Conservation (phyloP, 75 land plant genomes). For the Ceratopteris richardii region DNA sequence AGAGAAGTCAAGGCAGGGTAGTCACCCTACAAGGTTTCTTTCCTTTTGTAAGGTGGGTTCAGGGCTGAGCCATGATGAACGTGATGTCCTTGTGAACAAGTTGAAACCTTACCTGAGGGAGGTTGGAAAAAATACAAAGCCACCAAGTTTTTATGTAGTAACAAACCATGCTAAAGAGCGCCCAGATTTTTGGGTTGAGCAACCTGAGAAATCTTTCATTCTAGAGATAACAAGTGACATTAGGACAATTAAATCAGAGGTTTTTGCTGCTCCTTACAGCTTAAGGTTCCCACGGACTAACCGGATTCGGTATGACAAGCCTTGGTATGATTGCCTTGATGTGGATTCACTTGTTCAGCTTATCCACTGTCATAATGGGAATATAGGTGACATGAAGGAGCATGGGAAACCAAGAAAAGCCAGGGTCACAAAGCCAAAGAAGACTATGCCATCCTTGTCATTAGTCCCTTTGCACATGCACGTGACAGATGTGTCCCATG, state of each 20-base stretch:
- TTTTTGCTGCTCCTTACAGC: slow-evolving; percentile 94
- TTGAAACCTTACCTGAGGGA: slow-evolving; percentile 85
- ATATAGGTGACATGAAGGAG: slow-evolving; percentile 30
- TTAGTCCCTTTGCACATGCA: slow-evolving; percentile 65
- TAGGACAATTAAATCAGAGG: slow-evolving; percentile 87
- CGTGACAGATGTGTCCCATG: slow-evolving; percentile 59
- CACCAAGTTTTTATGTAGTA: slow-evolving; percentile 68
- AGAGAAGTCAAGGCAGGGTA: slow-evolving; percentile 40
- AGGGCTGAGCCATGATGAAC: slow-evolving; percentile 86
- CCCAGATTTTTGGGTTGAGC: slow-evolving; percentile 97
- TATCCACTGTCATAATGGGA: slow-evolving; percentile 64
- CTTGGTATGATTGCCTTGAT: slow-evolving; percentile 95
- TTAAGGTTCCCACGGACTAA: slow-evolving; percentile 88
- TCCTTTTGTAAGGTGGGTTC: slow-evolving; percentile 95
- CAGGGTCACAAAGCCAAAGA: slow-evolving; percentile 29
- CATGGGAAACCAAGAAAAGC: slow-evolving; percentile 24
- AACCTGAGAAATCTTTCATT: slow-evolving; percentile 89
- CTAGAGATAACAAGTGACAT: slow-evolving; percentile 93
- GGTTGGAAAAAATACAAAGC: slow-evolving; percentile 59
- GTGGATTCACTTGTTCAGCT: slow-evolving; percentile 77
- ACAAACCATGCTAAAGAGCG: slow-evolving; percentile 91
- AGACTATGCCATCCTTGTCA: slow-evolving; percentile 23
- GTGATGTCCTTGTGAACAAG: slow-evolving; percentile 62
- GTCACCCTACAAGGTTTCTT: slow-evolving; percentile 77
- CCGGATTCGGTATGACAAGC: slow-evolving; percentile 89